Evolutionary conservation across 768 basidiomycete genomes (phyloP).

Genomic region (Boletus subparvulus): DNA sequence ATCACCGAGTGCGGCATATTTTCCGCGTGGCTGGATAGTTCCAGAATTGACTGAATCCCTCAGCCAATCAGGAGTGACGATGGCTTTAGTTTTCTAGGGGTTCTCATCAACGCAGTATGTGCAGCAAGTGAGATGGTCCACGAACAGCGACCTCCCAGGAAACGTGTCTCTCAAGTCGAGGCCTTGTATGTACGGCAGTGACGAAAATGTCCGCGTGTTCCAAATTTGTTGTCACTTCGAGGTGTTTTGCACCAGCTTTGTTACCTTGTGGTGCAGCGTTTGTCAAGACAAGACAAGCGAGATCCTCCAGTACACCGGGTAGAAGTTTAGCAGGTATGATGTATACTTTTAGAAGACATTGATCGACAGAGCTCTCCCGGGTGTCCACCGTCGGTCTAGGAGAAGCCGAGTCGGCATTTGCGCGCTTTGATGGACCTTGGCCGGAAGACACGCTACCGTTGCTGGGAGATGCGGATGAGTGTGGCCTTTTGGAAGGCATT

Average conservation of each 20-base stretch:
- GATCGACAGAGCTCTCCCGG: slow-evolving; percentile 4
- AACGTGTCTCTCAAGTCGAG: slow-evolving; percentile 69
- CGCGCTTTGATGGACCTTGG: slow-evolving; percentile 14
- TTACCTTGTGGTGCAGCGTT: neutral
- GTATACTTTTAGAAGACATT: slow-evolving; percentile 20
- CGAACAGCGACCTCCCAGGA: slow-evolving; percentile 64
- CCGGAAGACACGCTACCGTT: neutral
- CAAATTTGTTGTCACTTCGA: slow-evolving; percentile 40
- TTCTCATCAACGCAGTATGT: neutral
- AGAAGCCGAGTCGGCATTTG: neutral
- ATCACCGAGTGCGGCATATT: slow-evolving; percentile 57
- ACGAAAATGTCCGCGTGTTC: slow-evolving; percentile 63
- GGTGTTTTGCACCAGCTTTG: neutral
- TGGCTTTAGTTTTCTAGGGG: slow-evolving; percentile 57
- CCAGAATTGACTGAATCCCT: slow-evolving; percentile 51
- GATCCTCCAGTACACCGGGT: slow-evolving; percentile 18
- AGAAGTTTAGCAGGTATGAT: slow-evolving; percentile 36
- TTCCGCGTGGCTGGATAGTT: slow-evolving; percentile 46
- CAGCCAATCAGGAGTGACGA: slow-evolving; percentile 75
- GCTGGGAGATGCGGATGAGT: slow-evolving; percentile 1
- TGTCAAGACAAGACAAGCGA: slow-evolving; percentile 28
- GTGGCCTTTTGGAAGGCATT: slow-evolving; percentile 17
- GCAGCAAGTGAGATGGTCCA: slow-evolving; percentile 7
- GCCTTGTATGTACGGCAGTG: slow-evolving; percentile 63
- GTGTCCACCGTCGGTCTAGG: slow-evolving; percentile 3